phyloP scores from a whole-genome alignment of 805 yeast genomes.

The Candida lessepsii region DNA sequence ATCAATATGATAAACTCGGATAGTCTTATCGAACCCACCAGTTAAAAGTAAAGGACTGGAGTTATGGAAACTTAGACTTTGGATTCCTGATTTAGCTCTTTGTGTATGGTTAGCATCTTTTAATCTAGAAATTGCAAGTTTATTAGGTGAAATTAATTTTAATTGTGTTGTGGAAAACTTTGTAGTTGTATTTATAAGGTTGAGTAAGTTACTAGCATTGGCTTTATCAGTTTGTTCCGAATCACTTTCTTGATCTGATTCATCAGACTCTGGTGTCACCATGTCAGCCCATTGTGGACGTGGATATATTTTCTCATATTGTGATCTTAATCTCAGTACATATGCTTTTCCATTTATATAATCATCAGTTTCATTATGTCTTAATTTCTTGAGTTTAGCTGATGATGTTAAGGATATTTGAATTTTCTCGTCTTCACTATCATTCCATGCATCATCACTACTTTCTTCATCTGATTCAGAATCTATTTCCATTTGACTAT shows the following conservation, averaged over 20 bases:
- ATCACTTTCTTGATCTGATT: conserved; percentile 23
- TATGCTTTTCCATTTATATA: conserved; percentile 59
- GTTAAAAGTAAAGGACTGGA: conserved; percentile 78
- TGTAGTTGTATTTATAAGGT: conserved; percentile 17
- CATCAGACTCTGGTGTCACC: conserved; percentile 25
- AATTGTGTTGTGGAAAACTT: conserved; percentile 44
- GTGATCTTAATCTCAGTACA: conserved; percentile 63
- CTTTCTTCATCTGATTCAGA: conserved; percentile 20
- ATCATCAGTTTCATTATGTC: conserved; percentile 56
- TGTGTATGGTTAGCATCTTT: conserved; percentile 81
- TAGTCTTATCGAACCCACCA: conserved; percentile 88
- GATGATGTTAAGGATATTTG: conserved; percentile 57
- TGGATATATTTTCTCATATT: conserved; percentile 72
- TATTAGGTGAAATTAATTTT: conserved; percentile 65
- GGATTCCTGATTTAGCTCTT: conserved; percentile 77
- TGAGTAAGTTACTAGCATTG: neutral
- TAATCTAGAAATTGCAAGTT: conserved; percentile 73
- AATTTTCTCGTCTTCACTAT: conserved; percentile 84
- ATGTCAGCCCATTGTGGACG: conserved; percentile 75
- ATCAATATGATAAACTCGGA: conserved; percentile 86
- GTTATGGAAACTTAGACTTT: conserved; percentile 81
- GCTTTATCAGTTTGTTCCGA: too few relatives aligned
- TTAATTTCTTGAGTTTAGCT: conserved; percentile 67
- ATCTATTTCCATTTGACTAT: conserved; percentile 23
- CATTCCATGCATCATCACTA: conserved; percentile 62